A percentile compares a stretch with the other conserved stretches of the same genome.
Conservation (phyloP, 1,284 basidiomycete genomes). For the Volvariella surrecta region DNA sequence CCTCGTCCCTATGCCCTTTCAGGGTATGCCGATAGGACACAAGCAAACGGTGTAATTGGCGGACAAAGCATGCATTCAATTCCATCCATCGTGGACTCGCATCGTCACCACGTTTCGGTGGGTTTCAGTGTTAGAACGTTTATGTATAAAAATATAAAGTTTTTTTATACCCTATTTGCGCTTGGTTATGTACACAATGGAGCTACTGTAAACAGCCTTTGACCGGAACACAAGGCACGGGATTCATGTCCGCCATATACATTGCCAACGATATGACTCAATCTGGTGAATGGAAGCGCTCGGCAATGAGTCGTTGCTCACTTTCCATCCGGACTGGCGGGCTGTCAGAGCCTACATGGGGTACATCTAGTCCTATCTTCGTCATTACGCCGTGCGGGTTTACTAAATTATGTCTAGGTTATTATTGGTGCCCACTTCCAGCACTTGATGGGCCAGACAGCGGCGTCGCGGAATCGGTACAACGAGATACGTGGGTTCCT, state of each 20-base stretch:
- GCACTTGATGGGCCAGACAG: constrained; percentile 49
- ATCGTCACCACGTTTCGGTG: constrained; percentile 55
- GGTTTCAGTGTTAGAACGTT: constrained; percentile 43
- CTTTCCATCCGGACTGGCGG: too few relatives aligned
- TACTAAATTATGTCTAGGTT: constrained; percentile 28
- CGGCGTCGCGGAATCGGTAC: constrained; percentile 67
- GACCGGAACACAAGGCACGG: constrained; percentile 47
- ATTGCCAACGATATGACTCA: too few relatives aligned
- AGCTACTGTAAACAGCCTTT: constrained; percentile 65
- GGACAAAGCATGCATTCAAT: neutral
- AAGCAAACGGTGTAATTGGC: constrained; percentile 57
- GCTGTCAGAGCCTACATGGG: constrained; percentile 31
- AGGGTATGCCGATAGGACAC: constrained; percentile 67
- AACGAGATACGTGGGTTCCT: constrained; percentile 62
- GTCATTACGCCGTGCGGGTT: constrained; percentile 1
- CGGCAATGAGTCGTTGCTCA: too few relatives aligned
- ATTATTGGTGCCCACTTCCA: constrained; percentile 61
- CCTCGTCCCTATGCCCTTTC: constrained; percentile 4
- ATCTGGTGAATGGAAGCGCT: too few relatives aligned
- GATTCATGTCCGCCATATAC: constrained; percentile 62
- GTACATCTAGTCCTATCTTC: constrained; percentile 44
- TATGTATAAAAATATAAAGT: neutral
- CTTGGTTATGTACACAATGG: constrained; percentile 51
- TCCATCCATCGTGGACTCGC: neutral
- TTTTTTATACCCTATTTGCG: constrained; percentile 63